Base-by-base conservation (phyloP, 2,329 filamentous ascomycete genomes). In the Trichoderma sp. region DNA sequence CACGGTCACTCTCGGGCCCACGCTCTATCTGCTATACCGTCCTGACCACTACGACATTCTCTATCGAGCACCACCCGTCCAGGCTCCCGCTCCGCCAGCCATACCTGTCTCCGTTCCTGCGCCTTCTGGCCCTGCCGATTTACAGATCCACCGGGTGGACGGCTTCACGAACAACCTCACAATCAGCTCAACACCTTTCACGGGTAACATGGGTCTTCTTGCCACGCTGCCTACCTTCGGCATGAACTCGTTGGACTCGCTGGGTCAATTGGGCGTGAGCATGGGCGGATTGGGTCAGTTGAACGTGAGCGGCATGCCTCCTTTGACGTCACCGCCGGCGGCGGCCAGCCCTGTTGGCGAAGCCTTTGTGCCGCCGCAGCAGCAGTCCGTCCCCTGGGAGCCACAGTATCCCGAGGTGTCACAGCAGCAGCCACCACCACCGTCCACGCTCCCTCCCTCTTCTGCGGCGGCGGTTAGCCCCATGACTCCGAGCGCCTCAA, bases 21-120 rank as follows among this genome's bases (percentile, higher is more conserved):
- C 88, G 36, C 88, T 91, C 43, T 84, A 89, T 75, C 83, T 87
- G 73, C 86, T 86, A 78, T 95, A 83, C 87, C 90, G 84, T 79
- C 97, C 84, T 56, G 94, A 93, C 73, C 96, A 98, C 82, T 99
- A 98, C 81, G 96, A 98, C 81, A 91, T 99, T 73, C 87, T 98
- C 39, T 99, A 99, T 84, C 91, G 89, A 79, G 84, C 86, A 70
- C 77, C 72, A 2, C 73, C 74, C 60, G 73, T 72, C 65, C 66
- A 69, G 43, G 57, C 28, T 53, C 26, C 57, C 18, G 57, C 39
- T 26, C 56, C 57, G 30, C 30, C 66, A 2, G 24, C 21, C 36
- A 18, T 67, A 39, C 53, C 51, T 5, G 76, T 71, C 75, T 79
- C 70, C 74, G 73, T 78, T 68, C 72, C 77, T 65, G 58, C 74